These are phyloP conservation scores for Suillus paluster DNA, from an alignment of 768 basidiomycete species.

Conservation along the genomic window DNA sequence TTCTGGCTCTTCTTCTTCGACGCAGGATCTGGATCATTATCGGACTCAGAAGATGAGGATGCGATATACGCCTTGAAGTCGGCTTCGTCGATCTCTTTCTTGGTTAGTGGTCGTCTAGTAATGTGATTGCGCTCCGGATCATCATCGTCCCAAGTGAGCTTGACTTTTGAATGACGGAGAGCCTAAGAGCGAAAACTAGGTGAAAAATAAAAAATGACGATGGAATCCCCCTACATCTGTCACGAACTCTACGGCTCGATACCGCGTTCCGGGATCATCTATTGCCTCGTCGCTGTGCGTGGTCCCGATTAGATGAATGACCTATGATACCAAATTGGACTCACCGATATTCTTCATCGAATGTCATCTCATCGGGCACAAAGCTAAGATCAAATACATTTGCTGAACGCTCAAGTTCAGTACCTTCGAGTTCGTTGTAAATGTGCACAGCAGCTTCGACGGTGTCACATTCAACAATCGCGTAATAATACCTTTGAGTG, in stretches of 20 bases:
- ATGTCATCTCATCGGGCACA: slow-evolving; percentile 87
- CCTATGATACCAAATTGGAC: neutral
- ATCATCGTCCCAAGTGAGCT: slow-evolving; percentile 97
- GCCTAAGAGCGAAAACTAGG: slow-evolving; percentile 55
- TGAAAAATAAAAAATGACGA: neutral
- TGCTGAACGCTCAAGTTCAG: slow-evolving; percentile 95
- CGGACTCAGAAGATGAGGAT: slow-evolving; percentile 67
- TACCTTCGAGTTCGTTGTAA: slow-evolving; percentile 86
- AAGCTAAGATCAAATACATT: slow-evolving; percentile 96
- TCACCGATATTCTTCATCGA: slow-evolving; percentile 80
- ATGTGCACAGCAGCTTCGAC: slow-evolving; percentile 78
- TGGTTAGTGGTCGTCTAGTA: slow-evolving; percentile 76
- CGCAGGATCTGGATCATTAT: slow-evolving; percentile 22
- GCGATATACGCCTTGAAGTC: slow-evolving; percentile 86
- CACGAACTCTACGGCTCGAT: slow-evolving; percentile 84
- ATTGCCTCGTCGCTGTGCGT: slow-evolving; percentile 79
- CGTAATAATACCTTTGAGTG: slow-evolving; percentile 85
- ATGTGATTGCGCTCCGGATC: slow-evolving; percentile 84
- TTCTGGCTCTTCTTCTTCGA: slow-evolving; percentile 35
- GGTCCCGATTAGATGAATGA: neutral
- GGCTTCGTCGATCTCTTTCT: slow-evolving; percentile 87
- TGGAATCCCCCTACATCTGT: slow-evolving; percentile 72
- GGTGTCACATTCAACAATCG: slow-evolving; percentile 87
- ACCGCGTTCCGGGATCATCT: slow-evolving; percentile 58
- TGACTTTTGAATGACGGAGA: slow-evolving; percentile 96